phyloP scores from a whole-genome alignment of 768 basidiomycete species.

The Mycena kentingensis region DNA sequence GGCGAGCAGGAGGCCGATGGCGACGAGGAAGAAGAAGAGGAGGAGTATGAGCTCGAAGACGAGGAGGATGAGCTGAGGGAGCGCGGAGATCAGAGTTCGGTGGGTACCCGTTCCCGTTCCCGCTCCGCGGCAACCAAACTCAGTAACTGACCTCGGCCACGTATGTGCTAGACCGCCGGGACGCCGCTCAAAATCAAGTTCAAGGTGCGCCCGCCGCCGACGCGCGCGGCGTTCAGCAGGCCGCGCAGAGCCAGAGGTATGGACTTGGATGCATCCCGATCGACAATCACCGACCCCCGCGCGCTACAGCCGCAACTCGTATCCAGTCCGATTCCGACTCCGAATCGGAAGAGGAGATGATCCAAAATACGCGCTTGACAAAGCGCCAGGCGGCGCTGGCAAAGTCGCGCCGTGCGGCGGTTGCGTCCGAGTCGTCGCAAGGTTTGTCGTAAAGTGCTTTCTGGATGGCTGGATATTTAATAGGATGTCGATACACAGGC shows the following conservation, averaged over 20 bases:
- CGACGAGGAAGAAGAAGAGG: conserved; percentile 18
- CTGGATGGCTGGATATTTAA: too few species aligned
- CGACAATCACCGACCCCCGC: background rate
- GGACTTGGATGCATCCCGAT: too few species aligned
- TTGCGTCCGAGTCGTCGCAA: conserved; percentile 13
- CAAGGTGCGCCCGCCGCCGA: conserved; percentile 14
- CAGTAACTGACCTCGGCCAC: conserved; percentile 1
- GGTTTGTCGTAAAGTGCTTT: too few species aligned
- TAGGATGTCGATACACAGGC: too few species aligned
- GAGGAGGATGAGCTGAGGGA: conserved; percentile 19
- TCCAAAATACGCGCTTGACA: conserved; percentile 21
- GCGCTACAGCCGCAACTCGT: background rate
- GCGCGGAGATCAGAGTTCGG: too few species aligned
- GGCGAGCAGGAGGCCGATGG: conserved; percentile 4
- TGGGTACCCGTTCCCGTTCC: too few species aligned
- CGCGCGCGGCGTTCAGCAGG: conserved; percentile 4
- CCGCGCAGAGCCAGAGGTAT: too few species aligned
- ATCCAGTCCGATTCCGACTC: conserved; percentile 18
- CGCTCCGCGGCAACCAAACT: too few species aligned
- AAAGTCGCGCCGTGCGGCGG: conserved; percentile 17
- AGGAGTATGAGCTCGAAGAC: conserved; percentile 24
- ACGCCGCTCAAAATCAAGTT: conserved; percentile 21
- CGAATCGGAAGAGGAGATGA: conserved; percentile 13
- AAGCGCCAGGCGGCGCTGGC: conserved; percentile 21
- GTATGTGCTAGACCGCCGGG: too few species aligned